Evolutionary conservation across 495 filamentous ascomycete species (phyloP).

Genomic region (Tuber umbilicatum): DNA sequence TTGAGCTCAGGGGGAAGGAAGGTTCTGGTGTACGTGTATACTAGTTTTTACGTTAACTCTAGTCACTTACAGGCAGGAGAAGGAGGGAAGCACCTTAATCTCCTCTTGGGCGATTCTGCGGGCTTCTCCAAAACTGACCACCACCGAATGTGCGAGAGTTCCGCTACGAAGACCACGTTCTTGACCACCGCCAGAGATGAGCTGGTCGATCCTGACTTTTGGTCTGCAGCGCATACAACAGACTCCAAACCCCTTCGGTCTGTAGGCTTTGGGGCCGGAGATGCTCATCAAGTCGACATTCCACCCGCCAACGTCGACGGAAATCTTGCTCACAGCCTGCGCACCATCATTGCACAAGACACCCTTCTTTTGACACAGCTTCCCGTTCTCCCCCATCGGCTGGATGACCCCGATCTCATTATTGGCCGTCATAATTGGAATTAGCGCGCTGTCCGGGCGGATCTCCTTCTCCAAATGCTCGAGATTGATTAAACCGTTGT

Average conservation of each 20-base stretch:
- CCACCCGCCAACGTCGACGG: constrained; percentile 90
- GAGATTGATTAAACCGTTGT: no score
- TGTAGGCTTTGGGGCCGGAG: constrained; percentile 98
- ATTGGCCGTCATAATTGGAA: constrained; percentile 98
- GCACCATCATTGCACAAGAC: constrained; percentile 94
- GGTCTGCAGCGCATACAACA: constrained; percentile 90
- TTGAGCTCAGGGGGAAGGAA: no score
- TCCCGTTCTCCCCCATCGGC: constrained; percentile 86
- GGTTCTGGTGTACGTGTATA: no score
- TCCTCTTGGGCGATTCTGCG: no score
- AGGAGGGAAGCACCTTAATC: no score
- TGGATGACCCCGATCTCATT: constrained; percentile 99
- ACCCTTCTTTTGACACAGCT: constrained; percentile 82
- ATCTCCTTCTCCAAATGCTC: constrained; percentile 92
- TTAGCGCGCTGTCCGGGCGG: constrained; percentile 79
- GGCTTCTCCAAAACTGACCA: no score
- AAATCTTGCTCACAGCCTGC: constrained; percentile 96
- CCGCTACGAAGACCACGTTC: constrained; percentile 90
- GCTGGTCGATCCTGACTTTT: no score
- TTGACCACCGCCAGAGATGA: no score
- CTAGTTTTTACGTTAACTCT: no score
- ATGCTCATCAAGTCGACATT: constrained; percentile 98
- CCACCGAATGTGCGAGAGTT: constrained; percentile 79
- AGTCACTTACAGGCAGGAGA: no score
- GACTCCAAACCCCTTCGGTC: constrained; percentile 92